Percentiles rank a stretch among this genome's conserved stretches.
Evolutionary conservation across 345 rosid species (phyloP).

Genomic region (Lepidium sativum): DNA sequence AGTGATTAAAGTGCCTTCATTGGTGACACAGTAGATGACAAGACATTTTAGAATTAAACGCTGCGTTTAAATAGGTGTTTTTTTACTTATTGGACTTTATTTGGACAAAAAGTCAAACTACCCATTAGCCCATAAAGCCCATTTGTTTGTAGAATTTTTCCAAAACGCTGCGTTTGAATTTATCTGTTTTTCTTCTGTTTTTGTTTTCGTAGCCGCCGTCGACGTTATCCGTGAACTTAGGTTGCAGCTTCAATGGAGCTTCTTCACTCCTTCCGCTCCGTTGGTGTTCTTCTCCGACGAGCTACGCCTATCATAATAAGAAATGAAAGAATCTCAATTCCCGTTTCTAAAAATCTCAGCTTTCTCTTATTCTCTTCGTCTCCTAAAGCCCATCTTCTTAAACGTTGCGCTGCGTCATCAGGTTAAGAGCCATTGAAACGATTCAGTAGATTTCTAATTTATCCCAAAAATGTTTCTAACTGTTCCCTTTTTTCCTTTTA

Average conservation of each 20-base stretch:
- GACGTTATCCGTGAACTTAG: slow-evolving; percentile 13
- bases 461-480: not conserved
- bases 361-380: slow-evolving; percentile 26
- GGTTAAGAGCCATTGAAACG: slow-evolving; percentile 12
- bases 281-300: slow-evolving; percentile 15
- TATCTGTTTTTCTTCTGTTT: not conserved
- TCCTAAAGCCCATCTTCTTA: slow-evolving; percentile 32
- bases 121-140: not conserved
- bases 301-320: not conserved
- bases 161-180: not conserved
- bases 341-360: slow-evolving; percentile 16
- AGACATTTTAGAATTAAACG: too few relatives aligned
- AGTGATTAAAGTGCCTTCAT: not conserved
- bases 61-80: too few relatives aligned
- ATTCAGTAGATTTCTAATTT: not conserved
- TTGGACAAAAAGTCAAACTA: not conserved
- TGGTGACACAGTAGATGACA: not conserved
- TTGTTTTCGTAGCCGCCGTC: not conserved
- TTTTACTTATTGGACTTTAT: slow-evolving; percentile 9
- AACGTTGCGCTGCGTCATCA: slow-evolving; percentile 34
- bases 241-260: slow-evolving; percentile 4
- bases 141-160: not conserved
- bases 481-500: not conserved
- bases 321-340: slow-evolving; percentile 4
- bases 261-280: slow-evolving; percentile 21